A percentile compares a stretch with the other conserved stretches of the same genome.
phyloP scores from a whole-genome alignment of 2,329 filamentous ascomycete species.

The Xylariaceae sp. region DNA sequence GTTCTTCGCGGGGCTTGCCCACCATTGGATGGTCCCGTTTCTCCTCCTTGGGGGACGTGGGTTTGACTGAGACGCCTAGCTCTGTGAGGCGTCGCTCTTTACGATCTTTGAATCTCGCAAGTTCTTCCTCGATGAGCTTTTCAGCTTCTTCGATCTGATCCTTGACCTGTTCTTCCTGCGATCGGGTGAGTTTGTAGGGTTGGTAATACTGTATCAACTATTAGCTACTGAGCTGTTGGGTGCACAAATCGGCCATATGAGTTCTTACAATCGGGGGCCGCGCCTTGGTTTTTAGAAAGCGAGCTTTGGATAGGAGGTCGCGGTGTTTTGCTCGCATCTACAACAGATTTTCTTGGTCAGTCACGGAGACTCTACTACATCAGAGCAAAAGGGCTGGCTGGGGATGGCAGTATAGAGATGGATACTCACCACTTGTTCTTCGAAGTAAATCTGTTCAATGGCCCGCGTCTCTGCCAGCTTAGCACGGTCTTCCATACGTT shows the following conservation, averaged over 20 bases:
- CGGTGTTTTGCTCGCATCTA: constrained; percentile 73
- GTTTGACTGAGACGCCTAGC: constrained; percentile 30
- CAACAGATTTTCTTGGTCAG: constrained; percentile 18
- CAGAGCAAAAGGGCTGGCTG: too few relatives aligned
- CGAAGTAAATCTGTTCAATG: constrained; percentile 69
- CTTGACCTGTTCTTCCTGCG: constrained; percentile 68
- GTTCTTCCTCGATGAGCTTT: constrained; percentile 60
- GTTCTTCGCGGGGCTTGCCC: too few relatives aligned
- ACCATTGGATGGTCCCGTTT: too few relatives aligned
- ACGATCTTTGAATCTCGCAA: constrained; percentile 55
- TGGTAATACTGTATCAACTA: constrained; percentile 65
- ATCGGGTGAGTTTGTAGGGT: constrained; percentile 69
- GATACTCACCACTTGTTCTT: constrained; percentile 67
- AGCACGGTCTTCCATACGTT: constrained; percentile 61
- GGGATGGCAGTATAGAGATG: too few relatives aligned
- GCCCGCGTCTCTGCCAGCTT: constrained; percentile 58
- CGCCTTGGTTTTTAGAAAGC: constrained; percentile 67
- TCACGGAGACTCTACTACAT: too few relatives aligned
- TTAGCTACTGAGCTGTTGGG: background rate
- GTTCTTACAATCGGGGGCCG: constrained; percentile 69
- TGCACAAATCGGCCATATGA: background rate
- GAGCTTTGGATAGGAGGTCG: constrained; percentile 67
- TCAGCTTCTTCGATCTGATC: constrained; percentile 66
- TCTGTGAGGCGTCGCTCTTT: constrained; percentile 41
- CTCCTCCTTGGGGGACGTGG: too few relatives aligned